Conservation (phyloP, 176 grass and related monocot species). For the Triticum monococcum region DNA sequence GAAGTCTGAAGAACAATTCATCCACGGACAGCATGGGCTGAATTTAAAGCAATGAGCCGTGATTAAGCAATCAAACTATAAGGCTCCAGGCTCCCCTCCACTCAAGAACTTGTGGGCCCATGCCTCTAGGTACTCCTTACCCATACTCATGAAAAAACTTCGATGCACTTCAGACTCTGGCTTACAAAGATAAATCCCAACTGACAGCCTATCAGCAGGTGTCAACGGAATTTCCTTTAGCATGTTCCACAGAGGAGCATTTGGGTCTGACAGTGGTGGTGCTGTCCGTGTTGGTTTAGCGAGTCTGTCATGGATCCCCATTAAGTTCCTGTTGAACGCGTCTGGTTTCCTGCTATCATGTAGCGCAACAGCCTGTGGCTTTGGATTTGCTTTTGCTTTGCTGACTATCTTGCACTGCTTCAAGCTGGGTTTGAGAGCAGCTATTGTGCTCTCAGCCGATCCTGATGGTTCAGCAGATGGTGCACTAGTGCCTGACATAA, state of each 20-base stretch:
- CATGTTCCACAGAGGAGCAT: conserved; percentile 50
- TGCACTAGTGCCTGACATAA: conserved; percentile 38
- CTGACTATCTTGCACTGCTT: conserved; percentile 38
- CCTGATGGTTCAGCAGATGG: conserved; percentile 44
- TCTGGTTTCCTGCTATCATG: conserved; percentile 20
- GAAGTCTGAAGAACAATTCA: not conserved
- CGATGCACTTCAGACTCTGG: conserved; percentile 46
- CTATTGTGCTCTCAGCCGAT: conserved; percentile 51
- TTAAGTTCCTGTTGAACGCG: conserved; percentile 18
- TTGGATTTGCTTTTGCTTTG: conserved; percentile 36
- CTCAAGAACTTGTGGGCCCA: conserved; percentile 48
- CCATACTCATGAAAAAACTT: conserved; percentile 58
- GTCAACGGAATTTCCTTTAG: conserved; percentile 50
- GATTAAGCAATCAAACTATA: conserved; percentile 18
- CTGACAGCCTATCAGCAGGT: conserved; percentile 40
- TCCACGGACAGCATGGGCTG: not conserved
- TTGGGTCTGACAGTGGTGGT: conserved; percentile 42
- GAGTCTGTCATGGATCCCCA: not conserved
- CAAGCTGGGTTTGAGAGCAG: conserved; percentile 40
- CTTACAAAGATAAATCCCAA: conserved; percentile 46
- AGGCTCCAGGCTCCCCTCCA: conserved; percentile 35
- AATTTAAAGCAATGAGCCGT: not conserved
- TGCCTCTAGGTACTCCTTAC: conserved; percentile 52
- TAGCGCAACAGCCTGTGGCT: not conserved
- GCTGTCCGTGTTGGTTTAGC: conserved; percentile 18